These are phyloP conservation scores for Fusarium setosum DNA, from an alignment of 2,329 filamentous ascomycete species.

Conservation along the genomic window DNA sequence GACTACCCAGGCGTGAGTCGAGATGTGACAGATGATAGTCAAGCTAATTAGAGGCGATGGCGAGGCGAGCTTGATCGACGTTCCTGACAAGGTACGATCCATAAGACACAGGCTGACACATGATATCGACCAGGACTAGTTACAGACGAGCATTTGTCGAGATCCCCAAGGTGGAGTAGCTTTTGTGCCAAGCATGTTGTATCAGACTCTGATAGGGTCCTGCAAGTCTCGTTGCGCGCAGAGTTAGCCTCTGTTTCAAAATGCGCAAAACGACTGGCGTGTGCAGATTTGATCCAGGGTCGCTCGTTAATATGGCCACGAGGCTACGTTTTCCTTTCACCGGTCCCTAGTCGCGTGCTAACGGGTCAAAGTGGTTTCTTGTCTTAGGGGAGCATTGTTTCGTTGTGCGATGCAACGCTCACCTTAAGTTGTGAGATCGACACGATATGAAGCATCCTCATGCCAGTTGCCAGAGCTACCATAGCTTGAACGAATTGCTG, in stretches of 20 bases:
- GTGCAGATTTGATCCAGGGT: conserved; percentile 2
- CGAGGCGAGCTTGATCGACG: conserved; percentile 17
- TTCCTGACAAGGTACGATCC: not conserved
- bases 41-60: conserved; percentile 9
- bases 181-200: not conserved
- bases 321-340: conserved; percentile 2
- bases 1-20: not conserved
- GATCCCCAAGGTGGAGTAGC: conserved; percentile 1
- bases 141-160: conserved; percentile 10
- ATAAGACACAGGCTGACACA: conserved; percentile 17
- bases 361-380: conserved; percentile 20
- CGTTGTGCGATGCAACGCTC: not conserved
- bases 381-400: conserved; percentile 18
- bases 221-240: conserved; percentile 7
- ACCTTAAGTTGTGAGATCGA: not conserved
- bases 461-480: not conserved
- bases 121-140: conserved; percentile 17
- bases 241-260: conserved; percentile 6
- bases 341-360: conserved; percentile 12
- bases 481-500: not conserved
- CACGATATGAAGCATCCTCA: not conserved
- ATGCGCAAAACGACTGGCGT: not conserved
- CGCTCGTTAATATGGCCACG: conserved; percentile 13
- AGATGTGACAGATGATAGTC: conserved; percentile 17
- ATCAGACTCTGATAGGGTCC: conserved; percentile 1